phyloP scores from a whole-genome alignment of 2,329 filamentous ascomycete genomes.

The Ilyonectria destructans region DNA sequence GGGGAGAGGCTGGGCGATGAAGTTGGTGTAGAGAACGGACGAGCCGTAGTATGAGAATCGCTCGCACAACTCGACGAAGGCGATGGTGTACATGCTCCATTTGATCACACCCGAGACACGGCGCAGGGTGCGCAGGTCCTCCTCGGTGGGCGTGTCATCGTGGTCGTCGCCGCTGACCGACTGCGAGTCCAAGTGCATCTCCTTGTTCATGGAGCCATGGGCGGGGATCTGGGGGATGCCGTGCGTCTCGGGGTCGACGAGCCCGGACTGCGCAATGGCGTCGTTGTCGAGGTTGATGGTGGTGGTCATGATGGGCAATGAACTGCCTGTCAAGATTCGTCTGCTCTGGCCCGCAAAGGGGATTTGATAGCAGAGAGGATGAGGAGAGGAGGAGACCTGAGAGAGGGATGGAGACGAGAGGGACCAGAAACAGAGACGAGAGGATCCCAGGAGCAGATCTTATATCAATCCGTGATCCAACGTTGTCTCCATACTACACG shows the following conservation, averaged over 20 bases:
- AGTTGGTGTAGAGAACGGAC: conserved; percentile 79
- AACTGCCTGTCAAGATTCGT: not conserved
- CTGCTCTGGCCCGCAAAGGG: conserved; percentile 5
- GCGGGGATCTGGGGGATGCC: conserved; percentile 48
- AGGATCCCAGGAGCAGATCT: conserved; percentile 13
- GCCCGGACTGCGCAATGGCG: conserved; percentile 54
- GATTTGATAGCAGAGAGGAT: conserved; percentile 3
- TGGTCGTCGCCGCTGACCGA: conserved; percentile 46
- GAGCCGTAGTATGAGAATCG: conserved; percentile 86
- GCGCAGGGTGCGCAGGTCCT: conserved; percentile 74
- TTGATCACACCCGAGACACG: conserved; percentile 77
- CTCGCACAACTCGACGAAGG: conserved; percentile 83
- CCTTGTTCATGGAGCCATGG: conserved; percentile 53
- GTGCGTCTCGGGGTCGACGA: conserved; percentile 52
- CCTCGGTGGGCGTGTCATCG: conserved; percentile 70
- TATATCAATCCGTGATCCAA: conserved; percentile 18
- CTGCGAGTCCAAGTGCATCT: conserved; percentile 44
- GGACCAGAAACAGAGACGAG: conserved; percentile 12
- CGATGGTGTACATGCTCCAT: conserved; percentile 78
- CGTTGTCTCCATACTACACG: not conserved
- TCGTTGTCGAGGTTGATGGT: conserved; percentile 56
- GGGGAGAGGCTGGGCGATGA: conserved; percentile 72
- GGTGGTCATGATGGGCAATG: conserved; percentile 52
- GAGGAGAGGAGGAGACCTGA: conserved; percentile 13
- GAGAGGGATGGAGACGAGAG: conserved; percentile 25